Evolutionary conservation across 208 protist species (phyloP), one percentile per base, ranked within the genome.

Genomic region (Leishmania amazonensis): DNA sequence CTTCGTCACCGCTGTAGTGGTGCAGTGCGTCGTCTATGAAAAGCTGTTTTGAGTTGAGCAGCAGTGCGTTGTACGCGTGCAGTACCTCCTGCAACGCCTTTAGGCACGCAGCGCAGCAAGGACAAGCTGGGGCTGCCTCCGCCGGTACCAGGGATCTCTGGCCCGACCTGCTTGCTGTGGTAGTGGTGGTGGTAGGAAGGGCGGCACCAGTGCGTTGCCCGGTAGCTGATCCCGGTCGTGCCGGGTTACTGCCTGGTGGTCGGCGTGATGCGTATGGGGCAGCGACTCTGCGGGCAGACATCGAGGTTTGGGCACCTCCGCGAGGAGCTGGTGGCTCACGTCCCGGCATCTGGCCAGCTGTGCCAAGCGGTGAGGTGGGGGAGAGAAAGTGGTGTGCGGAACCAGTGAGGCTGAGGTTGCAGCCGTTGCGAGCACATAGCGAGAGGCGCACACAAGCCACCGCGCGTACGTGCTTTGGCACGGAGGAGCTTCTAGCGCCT

Each of bases 21-120:
- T 93, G 91, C 78, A 92, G 11, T n/a, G 80, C 87, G 71, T 95
- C 91, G 65, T 89, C 88, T 7, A 95, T 68, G 58, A 92, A 90
- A 28, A 93, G 65, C 24, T 49, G 62, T 75, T 88, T 90, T n/a
- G 90, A 85, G 68, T 90, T 88, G 15, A 38, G 49, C 35, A 95
- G 72, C 70, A 95, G 77, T 42, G 82, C 83, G 11, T 74, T 77
- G 60, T 89, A 83, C 15, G 91, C 86, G 7, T 24, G 65, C 5
- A 81, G 21, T 21, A 90, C 80, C 4, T 81, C 79, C 54, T 68
- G 53, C 15, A 79, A 85, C 5, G 79, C 77, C 62, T 58, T 35
- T 42, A 75, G 68, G 54, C 77, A 76, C 53, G 76, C 79, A 11
- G 75, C 80, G 76, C 87, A 90, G 9, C 28, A 11, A 17, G 28